Conservation (phyloP, 345 rosid species). For the Geranium brycei region DNA sequence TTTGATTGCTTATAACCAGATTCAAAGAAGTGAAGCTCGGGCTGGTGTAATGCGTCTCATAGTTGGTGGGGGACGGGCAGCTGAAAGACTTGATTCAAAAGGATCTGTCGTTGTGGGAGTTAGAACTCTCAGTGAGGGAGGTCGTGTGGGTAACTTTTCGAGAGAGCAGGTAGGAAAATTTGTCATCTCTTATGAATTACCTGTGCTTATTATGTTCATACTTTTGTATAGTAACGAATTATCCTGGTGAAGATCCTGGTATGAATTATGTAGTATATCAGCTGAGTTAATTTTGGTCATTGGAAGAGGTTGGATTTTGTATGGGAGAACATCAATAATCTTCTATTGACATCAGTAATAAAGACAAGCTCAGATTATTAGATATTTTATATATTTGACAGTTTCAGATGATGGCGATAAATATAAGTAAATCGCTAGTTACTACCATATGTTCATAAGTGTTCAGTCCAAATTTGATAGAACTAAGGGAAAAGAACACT, state of each 20-base stretch:
- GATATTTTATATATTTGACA: not conserved
- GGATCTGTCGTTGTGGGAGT: slow-evolving; percentile 98
- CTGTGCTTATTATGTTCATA: not conserved
- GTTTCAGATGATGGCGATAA: not conserved
- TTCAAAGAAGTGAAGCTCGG: slow-evolving; percentile 63
- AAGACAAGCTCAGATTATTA: not conserved
- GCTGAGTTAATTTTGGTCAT: not conserved
- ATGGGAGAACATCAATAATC: not conserved
- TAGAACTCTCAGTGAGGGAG: slow-evolving; percentile 97
- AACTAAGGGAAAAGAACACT: too few relatives aligned
- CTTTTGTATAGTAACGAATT: too few relatives aligned
- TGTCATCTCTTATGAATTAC: not conserved
- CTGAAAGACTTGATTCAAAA: slow-evolving; percentile 67
- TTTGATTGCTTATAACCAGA: slow-evolving; percentile 25
- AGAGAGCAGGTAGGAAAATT: slow-evolving; percentile 76
- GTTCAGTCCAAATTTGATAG: not conserved
- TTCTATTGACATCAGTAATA: not conserved
- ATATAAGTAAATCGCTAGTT: not conserved
- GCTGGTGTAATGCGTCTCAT: slow-evolving; percentile 97
- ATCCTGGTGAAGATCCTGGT: not conserved
- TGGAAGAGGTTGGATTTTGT: not conserved
- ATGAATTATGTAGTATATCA: not conserved
- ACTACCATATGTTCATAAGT: not conserved
- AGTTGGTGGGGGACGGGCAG: slow-evolving; percentile 98
- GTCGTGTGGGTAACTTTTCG: slow-evolving; percentile 92